A percentile compares a stretch with the other conserved stretches of the same genome.
phyloP scores from a whole-genome alignment of 768 basidiomycete genomes.

The Sutorius australiensis region DNA sequence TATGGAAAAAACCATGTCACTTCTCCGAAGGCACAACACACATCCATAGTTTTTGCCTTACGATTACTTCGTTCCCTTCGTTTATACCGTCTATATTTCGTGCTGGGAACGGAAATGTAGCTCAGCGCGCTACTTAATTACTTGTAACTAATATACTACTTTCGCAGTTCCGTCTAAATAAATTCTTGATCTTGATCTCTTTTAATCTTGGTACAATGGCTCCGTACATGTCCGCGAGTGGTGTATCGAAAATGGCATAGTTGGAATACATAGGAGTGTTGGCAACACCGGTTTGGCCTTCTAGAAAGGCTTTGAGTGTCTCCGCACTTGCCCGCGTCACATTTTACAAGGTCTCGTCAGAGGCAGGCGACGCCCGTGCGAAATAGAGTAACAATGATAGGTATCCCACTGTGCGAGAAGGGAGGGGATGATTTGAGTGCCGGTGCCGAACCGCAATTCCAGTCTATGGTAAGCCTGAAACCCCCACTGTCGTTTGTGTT shows the following conservation, averaged over 20 bases:
- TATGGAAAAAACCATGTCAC: constrained; percentile 5
- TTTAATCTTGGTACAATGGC: constrained; percentile 34
- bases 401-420: constrained; percentile 31
- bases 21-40: constrained; percentile 11
- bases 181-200: constrained; percentile 41
- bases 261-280: constrained; percentile 48
- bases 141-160: constrained; percentile 2
- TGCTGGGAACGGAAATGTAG: neutral
- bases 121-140: neutral
- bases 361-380: neutral
- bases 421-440: constrained; percentile 35
- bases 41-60: constrained; percentile 6
- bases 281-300: constrained; percentile 38
- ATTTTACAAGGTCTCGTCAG: constrained; percentile 25
- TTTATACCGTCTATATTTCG: neutral
- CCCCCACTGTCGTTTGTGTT: neutral
- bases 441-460: constrained; percentile 47
- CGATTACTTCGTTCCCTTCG: neutral
- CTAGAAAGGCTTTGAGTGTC: constrained; percentile 33
- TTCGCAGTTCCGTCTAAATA: too few relatives aligned
- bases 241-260: constrained; percentile 51
- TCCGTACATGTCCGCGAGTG: constrained; percentile 46
- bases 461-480: constrained; percentile 49
- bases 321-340: constrained; percentile 34
- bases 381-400: constrained; percentile 46